Evolutionary conservation across 441 rosid genomes (phyloP).

Genomic region (Daphne laureola): DNA sequence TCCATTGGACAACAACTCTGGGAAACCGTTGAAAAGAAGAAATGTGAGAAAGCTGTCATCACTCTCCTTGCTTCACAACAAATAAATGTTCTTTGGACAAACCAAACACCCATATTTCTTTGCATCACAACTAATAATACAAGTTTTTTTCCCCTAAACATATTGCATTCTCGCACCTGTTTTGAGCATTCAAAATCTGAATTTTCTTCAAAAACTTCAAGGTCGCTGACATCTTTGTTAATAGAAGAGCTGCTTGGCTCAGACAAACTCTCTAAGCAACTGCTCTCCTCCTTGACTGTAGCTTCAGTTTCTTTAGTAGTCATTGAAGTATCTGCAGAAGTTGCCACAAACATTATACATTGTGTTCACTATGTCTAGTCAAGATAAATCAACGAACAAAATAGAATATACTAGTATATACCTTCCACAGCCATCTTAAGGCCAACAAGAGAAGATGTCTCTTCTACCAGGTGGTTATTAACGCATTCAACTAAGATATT

Average conservation of each 20-base stretch:
- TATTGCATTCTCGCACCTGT: conserved; percentile 31
- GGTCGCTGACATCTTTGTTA: conserved; percentile 17
- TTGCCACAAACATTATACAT: conserved; percentile 4
- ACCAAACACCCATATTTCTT: too few relatives aligned
- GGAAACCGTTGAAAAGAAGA: conserved; percentile 14
- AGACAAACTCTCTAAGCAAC: conserved; percentile 18
- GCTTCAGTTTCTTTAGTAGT: conserved; percentile 24
- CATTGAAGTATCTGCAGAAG: conserved; percentile 31
- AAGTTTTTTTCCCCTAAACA: background rate
- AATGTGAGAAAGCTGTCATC: too few relatives aligned
- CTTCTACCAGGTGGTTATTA: conserved; percentile 26
- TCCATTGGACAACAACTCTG: conserved; percentile 39
- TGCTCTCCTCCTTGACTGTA: conserved; percentile 27
- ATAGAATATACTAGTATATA: conserved; percentile 20
- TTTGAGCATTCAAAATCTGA: conserved; percentile 17
- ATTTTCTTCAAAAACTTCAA: conserved; percentile 27
- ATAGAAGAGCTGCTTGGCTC: conserved; percentile 23
- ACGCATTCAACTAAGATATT: conserved; percentile 19
- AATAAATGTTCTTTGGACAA: too few relatives aligned
- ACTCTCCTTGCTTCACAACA: too few relatives aligned
- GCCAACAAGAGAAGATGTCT: conserved; percentile 11
- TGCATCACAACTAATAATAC: too few relatives aligned
- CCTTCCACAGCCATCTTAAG: conserved; percentile 35
- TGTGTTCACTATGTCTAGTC: conserved; percentile 8
- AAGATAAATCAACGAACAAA: conserved; percentile 14